Conservation (phyloP, 257 asterid genomes). For the Catharanthus roseus region DNA sequence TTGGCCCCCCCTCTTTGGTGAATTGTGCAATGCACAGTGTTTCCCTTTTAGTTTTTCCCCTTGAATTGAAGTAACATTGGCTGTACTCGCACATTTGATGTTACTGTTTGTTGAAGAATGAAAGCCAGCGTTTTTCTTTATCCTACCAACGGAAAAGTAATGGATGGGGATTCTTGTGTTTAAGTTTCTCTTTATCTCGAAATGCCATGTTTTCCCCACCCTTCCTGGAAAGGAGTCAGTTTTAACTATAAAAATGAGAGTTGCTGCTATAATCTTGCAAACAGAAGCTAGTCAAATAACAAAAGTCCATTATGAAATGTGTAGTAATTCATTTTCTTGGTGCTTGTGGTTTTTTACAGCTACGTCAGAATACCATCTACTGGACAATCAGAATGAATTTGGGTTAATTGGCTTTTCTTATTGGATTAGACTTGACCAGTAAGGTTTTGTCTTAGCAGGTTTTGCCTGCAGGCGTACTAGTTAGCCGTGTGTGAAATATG, state of each 20-base stretch:
- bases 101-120: not conserved
- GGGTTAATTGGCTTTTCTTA: not conserved
- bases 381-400: not conserved
- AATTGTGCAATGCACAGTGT: not conserved
- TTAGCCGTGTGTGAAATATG: not conserved
- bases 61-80: not conserved
- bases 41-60: not conserved
- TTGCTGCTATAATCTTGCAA: not conserved
- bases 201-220: not conserved
- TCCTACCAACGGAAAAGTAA: not conserved
- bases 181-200: not conserved
- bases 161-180: not conserved
- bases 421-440: not conserved
- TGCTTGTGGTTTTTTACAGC: not conserved
- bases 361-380: not conserved
- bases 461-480: not conserved
- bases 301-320: not conserved
- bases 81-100: not conserved
- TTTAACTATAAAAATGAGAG: not conserved
- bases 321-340: not conserved
- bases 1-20: not conserved
- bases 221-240: not conserved
- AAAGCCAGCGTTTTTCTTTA: not conserved
- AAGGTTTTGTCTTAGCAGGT: not conserved
- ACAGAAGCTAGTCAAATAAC: not conserved